Base-by-base conservation (phyloP, 352 stramenopile genomes). In the Pythium plurisporium region DNA sequence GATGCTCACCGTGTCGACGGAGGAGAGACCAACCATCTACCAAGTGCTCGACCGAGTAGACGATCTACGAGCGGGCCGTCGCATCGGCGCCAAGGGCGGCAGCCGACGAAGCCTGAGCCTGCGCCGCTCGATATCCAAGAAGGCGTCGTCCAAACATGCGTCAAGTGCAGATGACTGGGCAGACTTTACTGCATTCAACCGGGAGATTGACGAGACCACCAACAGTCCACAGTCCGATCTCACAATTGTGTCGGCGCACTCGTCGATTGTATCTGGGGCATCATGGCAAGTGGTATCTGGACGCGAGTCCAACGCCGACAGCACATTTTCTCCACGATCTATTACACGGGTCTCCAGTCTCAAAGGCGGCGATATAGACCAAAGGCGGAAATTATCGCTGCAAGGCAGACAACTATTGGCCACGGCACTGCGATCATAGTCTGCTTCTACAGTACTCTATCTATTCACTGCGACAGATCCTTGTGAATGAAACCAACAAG, bases 1-100 rank as follows among this genome's bases (percentile, higher is more conserved):
- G 66, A 91, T 96, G 53, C 70, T 97, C 25, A 80, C 68, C 11
- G 69, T 86, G 8, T 70, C 86, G 19, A 59, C 76, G 3, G 55
- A 55, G 3, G 59, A 88, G 23, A 76, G 89, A 11, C 86, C 86
- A 37, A 82, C 72, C 20, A 71, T 94, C 23, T 65, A 73, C 8
- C 67, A 74, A 9, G 66, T 91, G 14, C 42, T 73, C 1, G 34
- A 61, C 12, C 20, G 31, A 12, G 43, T 65, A 2, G 50, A 63
- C 43, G 45, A 65, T 43, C 26, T 62, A 3, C 44, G 52, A 12
- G 10, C 34, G 2, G 59, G 50, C 17, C 40, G 30, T 27, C 12
- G 20, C 17, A n/a, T 15, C 3, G 31, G 33, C 31, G 51, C 19
- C 14, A 38, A 17, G 17, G 33, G 34, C 5, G 48, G 34, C 26